Conservation (phyloP, 768 basidiomycete genomes). For the Fistulinella prunicolor region DNA sequence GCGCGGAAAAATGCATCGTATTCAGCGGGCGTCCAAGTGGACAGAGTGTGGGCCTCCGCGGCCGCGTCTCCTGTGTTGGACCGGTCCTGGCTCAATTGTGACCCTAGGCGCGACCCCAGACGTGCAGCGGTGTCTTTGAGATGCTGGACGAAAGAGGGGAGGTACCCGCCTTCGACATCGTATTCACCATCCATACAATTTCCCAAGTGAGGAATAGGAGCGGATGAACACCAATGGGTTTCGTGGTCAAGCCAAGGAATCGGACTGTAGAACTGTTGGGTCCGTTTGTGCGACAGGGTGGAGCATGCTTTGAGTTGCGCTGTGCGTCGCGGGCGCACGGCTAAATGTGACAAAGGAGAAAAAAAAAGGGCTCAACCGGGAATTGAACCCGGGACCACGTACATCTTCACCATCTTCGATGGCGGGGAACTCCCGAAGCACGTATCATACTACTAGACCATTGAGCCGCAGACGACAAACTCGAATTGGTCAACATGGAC, state of each 20-base stretch:
- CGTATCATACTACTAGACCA: slow-evolving; percentile 38
- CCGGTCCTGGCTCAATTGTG: background rate
- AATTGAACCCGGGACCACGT: slow-evolving; percentile 39
- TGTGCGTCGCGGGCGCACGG: background rate
- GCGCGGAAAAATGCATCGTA: slow-evolving; percentile 71
- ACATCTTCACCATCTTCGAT: slow-evolving; percentile 31
- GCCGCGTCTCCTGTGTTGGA: background rate
- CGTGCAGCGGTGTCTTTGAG: slow-evolving; percentile 24
- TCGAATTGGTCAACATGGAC: background rate
- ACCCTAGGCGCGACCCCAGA: slow-evolving; percentile 8
- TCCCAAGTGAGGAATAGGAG: background rate
- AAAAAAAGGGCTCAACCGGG: slow-evolving; percentile 31
- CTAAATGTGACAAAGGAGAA: slow-evolving; percentile 2
- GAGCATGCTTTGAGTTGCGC: slow-evolving; percentile 15
- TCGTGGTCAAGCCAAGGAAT: slow-evolving; percentile 5
- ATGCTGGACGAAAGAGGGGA: slow-evolving; percentile 27
- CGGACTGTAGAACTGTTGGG: background rate
- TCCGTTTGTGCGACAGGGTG: background rate
- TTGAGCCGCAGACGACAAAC: slow-evolving; percentile 19
- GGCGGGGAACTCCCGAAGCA: slow-evolving; percentile 31
- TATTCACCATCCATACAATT: slow-evolving; percentile 13
- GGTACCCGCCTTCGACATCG: slow-evolving; percentile 20
- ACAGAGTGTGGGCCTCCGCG: background rate
- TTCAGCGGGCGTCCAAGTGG: slow-evolving; percentile 64
- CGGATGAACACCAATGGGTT: background rate